Evolutionary conservation across 768 basidiomycete species (phyloP), one percentile per base, ranked within the genome.

Genomic region (Rickenella mellea): DNA sequence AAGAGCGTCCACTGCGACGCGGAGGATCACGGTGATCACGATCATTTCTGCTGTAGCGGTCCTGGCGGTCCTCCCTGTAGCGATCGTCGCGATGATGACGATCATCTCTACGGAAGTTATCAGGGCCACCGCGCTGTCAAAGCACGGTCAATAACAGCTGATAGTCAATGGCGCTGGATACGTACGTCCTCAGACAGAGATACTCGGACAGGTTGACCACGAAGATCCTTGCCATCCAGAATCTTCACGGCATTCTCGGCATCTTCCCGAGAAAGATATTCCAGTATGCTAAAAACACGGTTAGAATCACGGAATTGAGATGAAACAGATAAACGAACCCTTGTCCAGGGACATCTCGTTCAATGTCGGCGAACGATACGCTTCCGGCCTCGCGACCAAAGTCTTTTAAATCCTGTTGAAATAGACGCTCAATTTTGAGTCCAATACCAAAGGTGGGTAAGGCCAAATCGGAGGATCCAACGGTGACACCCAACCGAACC

Each of bases 401-500:
- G 58, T 98, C 94, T 65, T 98, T 98, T 60, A 98, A 69, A 60
- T 98, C 94, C 94, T 98, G 57, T n/a, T n/a, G n/a, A n/a, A n/a
- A n/a, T n/a, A 27, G 41, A 42, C 27, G 40, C 20, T 40, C 41
- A 36, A 38, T 28, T 40, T 15, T 20, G 26, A 27, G 21, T 39
- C 21, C 35, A 25, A 17, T 24, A 29, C 5, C n/a, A 72, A 55
- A 60, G 55, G 64, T 57, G 62, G 43, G 63, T 52, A 63, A 61
- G 30, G 26, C 57, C 58, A 65, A n/a, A 24, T 25, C 33, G 21
- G 30, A 21, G 44, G 37, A 25, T 17, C n/a, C 26, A 44, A 28
- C 38, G 31, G n/a, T n/a, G n/a, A n/a, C n/a, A n/a, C n/a, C n/a
- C n/a, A n/a, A n/a, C 15, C 27, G 43, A 17, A 46, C 39, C 14